Base-by-base conservation (phyloP, 192 early-diverging fungal genomes). In the Coemansia sp. region DNA sequence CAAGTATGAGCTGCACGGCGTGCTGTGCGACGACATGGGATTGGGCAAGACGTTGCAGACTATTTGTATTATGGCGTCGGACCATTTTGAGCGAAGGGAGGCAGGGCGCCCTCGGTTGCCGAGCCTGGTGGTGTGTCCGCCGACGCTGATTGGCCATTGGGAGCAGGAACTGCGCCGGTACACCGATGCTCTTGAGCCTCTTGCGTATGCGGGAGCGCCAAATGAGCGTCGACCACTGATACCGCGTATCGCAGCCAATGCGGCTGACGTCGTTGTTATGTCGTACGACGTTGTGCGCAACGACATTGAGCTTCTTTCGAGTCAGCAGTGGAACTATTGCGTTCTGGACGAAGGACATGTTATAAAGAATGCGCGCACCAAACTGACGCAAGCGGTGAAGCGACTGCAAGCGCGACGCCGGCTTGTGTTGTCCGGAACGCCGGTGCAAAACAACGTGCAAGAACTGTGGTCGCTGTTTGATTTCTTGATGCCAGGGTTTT, bases 21-120 rank as follows among this genome's bases (percentile, higher is more conserved):
- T 98, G 67, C 83, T 99, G 15, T 98, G 96, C 77, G 97, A 99
- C 71, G 92, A 97, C 83, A 98, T 98, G 97, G 97, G 97, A 20
- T 76, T 99, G 20, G 97, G 97, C 9, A 99, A 99, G 78, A 98
- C 96, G 1, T 68, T 98, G 31, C 97, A 99, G 69, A 91, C 94
- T 26, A 97, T 99, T 59, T 95, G 93, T 63, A 94, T 97, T 59
- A 62, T 99, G 36, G 91, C 94, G 0, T 88, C 91, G 64, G 93
- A 98, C 76, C 95, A 98, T 60, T 73, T 87, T 65, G 68, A 85
- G 42, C 88, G 95, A 48, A 72, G 81, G 6, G 71, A 83, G 46
- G 69, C 85, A 44, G 82, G 80, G 2, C 64, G 61, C 19, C 73
- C 74, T 15, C 93, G 88, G 20, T 75, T 85, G 66, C 95, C 95